Evolutionary conservation across 2,329 filamentous ascomycete genomes (phyloP).

Genomic region (Macrophomina phaseolina): DNA sequence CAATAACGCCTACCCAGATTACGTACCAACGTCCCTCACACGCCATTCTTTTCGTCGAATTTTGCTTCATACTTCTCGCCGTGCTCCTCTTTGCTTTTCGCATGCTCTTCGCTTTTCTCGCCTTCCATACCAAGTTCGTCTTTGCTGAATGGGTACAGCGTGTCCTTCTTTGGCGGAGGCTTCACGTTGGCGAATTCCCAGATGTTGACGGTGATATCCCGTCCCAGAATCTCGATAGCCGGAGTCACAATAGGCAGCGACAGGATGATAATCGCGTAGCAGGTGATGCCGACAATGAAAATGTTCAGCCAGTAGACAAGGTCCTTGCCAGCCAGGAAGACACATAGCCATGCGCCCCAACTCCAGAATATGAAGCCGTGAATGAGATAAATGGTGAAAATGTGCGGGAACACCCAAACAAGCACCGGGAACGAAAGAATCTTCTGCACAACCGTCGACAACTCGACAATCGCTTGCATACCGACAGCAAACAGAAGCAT

Average conservation of each 20-base stretch:
- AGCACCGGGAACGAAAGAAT: slow-evolving; percentile 48
- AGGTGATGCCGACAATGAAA: slow-evolving; percentile 43
- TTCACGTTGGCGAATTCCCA: slow-evolving; percentile 46
- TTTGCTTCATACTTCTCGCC: neutral
- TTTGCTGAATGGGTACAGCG: slow-evolving; percentile 39
- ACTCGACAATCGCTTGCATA: slow-evolving; percentile 45
- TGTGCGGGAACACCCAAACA: slow-evolving; percentile 53
- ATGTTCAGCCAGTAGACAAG: slow-evolving; percentile 44
- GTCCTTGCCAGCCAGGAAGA: slow-evolving; percentile 39
- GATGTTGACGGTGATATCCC: slow-evolving; percentile 45
- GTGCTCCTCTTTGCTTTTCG: neutral
- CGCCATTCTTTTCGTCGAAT: slow-evolving; percentile 6
- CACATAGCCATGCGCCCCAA: slow-evolving; percentile 46
- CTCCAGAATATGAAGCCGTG: slow-evolving; percentile 56
- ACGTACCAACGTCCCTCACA: neutral
- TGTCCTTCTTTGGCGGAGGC: slow-evolving; percentile 39
- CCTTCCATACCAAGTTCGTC: slow-evolving; percentile 19
- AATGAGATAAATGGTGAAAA: slow-evolving; percentile 57
- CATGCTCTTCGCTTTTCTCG: neutral
- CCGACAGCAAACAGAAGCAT: slow-evolving; percentile 49
- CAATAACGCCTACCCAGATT: neutral
- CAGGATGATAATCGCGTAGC: slow-evolving; percentile 42
- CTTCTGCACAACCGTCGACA: slow-evolving; percentile 47
- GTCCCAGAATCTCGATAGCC: slow-evolving; percentile 46
- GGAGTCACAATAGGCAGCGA: slow-evolving; percentile 46